Base-by-base conservation (phyloP, 768 basidiomycete genomes). In the Tubosaeta brunneosetosa region DNA sequence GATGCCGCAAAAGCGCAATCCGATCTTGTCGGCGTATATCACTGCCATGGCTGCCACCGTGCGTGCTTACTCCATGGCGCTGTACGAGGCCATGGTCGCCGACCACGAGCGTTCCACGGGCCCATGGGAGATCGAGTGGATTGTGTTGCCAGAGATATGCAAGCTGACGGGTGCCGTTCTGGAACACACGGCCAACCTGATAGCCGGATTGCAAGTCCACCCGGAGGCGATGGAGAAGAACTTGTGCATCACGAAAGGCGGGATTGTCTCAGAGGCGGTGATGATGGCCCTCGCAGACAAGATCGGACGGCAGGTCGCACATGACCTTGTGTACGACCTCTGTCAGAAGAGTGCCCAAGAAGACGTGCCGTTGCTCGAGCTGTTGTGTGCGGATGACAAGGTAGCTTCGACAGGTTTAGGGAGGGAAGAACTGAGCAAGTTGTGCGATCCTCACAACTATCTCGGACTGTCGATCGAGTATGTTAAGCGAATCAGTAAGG, bases 81-180 rank as follows among this genome's bases (percentile, higher is more conserved):
- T 78, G 19, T 74, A 73, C 48, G 77, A 78, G 44, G 75, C 73
- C 12, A 73, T 77, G 74, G 74, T 77, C 3, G 75, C 73, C 52
- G 77, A 77, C 56, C 77, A 78, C 40, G 77, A 77, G 50, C 69
- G 77, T 17, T 73, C 75, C 40, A 77, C 75, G 2, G 77, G 77
- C 22, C 74, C 76, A 25, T 78, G 76, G 75, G 73, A 78, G 57
- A 73, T 77, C n/a, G 77, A 78, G 52, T 78, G 76, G 77, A 74
- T 78, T 7, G 72, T 68, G 17, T 52, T 78, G 7, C 76, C 75
- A 2, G 74, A 78, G 57, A 74, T 74, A 42, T 73, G 65, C 52
- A 76, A 71, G 26, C 57, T 78, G 56, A 74, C 73, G 0, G 71
- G 74, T 38, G 72, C 75, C 6, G 66, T 70, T 0, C 52, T 78